Evolutionary conservation across 1,284 basidiomycete genomes (phyloP), one percentile per base, ranked within the genome.

Genomic region (Ceratobasidium sp.): DNA sequence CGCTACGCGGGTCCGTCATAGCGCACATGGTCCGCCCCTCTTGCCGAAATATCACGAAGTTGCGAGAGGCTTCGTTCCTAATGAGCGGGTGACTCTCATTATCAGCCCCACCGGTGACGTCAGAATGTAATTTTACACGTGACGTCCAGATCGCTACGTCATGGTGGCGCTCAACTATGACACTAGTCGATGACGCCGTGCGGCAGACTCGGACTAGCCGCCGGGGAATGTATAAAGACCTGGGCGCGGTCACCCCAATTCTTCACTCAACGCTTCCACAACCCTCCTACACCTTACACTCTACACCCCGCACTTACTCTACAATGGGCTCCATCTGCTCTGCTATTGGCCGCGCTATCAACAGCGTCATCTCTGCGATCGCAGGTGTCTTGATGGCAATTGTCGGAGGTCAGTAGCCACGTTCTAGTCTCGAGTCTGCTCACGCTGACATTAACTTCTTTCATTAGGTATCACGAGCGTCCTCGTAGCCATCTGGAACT

Each of bases 231-330:
- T 50, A 50, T 50, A 50, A 50, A 23, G 26, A 13, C 11, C n/a
- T 50, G n/a, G 9, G 9, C 18, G 43, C 43, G 18, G 43, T 18
- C 43, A 44, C 43, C 8, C 18, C 49, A 23, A 52, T 14, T 52
- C 49, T 14, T 23, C 49, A 8, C 54, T 11, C 26, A 28, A 11
- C 43, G 18, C 18, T 44, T 11, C 43, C 43, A 44, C 18, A 9
- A 44, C 30, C 28, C 32, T 21, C 30, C 21, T 16, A n/a, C 80
- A 86, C 21, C 76, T 85, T 38, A 77, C 79, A 21, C 82, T 83
- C 18, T 80, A 62, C 43, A 62, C 41, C 23, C 38, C n/a, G 16
- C 59, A 62, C 23, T 18, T 16, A 62, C 59, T 46, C 38, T 28
- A 69, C 9, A 38, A 69, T 69, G 75, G 75, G 75, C 18, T 69